Evolutionary conservation across 352 stramenopile genomes (phyloP), one percentile per base, ranked within the genome.

Genomic region (Aphanomyces stellatus): DNA sequence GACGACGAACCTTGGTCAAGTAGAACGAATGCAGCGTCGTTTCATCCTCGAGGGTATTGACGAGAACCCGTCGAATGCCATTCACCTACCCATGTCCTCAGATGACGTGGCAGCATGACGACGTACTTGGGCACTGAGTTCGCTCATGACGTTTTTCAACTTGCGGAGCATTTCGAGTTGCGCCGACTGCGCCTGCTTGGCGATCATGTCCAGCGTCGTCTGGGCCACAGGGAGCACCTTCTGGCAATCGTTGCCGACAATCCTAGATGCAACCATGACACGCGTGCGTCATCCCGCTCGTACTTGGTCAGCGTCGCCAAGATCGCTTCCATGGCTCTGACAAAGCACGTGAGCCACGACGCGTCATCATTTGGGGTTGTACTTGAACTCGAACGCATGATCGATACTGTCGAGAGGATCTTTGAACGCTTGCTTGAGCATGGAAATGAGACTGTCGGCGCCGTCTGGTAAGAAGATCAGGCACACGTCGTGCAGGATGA

Each of bases 21-120:
- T 70, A 70, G 22, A 70, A 22, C 1, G 49, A 33, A 24, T 60
- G 63, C 37, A 70, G 37, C n/a, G 34, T 51, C 28, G 59, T 13
- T 37, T 70, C 63, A 31, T 65, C 42, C 35, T 70, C 63, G 17
- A 70, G 53, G 17, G 33, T 37, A 24, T 70, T 41, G n/a, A 70
- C 57, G 15, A 70, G 13, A n/a, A 53, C 37, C n/a, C 56, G 63
- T 3, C 37, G 63, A 57, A 70, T 13, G 0, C 63, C 63, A 51
- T 67, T 48, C 53, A 70, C 56, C 57, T 70, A 31, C 15, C 17
- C 28, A 64, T 51, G 13, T 2, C 35, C 10, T 8, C 35, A 63
- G 22, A 4, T 53, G 17, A 7, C 17, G 3, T 40, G 37, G 3
- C 11, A 49, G 31, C 6, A 13, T 37, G 11, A 22, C n/a, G n/a